Percentiles rank a stretch among this genome's conserved stretches.
phyloP scores from a whole-genome alignment of 495 filamentous ascomycete genomes.

The Xylaria grammica region DNA sequence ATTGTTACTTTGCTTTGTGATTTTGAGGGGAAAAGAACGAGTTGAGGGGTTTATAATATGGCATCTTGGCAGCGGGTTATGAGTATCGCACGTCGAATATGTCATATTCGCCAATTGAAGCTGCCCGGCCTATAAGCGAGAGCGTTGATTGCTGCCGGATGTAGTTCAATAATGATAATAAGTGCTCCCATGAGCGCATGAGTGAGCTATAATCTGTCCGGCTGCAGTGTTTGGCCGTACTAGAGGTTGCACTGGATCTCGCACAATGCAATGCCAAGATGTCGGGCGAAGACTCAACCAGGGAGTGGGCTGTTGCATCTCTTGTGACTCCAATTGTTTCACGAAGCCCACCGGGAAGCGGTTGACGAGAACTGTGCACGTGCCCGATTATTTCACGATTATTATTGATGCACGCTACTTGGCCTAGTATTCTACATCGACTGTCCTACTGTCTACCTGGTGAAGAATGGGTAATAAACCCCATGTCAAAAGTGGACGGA shows the following conservation, averaged over 20 bases:
- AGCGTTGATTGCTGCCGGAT: background rate
- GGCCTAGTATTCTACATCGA: too few relatives aligned
- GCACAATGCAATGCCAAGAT: constrained; percentile 1
- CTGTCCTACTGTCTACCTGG: too few relatives aligned
- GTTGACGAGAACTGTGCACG: background rate
- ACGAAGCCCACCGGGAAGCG: background rate
- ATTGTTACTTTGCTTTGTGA: too few relatives aligned
- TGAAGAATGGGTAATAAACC: too few relatives aligned
- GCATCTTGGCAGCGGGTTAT: background rate
- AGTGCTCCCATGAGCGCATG: background rate
- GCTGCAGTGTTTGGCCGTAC: background rate
- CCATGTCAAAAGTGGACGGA: too few relatives aligned
- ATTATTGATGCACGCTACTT: too few relatives aligned
- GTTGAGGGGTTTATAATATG: background rate
- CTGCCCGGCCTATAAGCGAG: background rate
- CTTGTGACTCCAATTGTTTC: constrained; percentile 13
- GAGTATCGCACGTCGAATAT: background rate
- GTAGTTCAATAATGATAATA: background rate
- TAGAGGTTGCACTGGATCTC: constrained; percentile 6
- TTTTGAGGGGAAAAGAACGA: background rate
- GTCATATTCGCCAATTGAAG: background rate
- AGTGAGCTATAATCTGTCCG: background rate
- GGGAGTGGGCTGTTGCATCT: constrained; percentile 3
- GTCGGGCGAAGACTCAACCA: background rate
- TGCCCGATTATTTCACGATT: background rate